Conservation (phyloP, 768 basidiomycete genomes). For the Lyophyllum atratum region DNA sequence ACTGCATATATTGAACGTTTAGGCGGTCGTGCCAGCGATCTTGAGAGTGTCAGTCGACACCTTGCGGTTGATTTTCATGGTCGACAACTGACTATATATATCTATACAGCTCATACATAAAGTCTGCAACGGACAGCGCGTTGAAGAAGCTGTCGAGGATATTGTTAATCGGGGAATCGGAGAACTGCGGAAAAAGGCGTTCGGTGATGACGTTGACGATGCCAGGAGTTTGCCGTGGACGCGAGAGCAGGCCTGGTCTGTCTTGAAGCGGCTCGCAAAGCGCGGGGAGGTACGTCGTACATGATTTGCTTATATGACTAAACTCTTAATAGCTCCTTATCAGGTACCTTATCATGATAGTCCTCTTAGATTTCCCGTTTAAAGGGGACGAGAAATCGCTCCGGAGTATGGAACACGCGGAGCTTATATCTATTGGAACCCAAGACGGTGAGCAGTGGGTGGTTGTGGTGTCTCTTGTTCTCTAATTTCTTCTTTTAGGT, state of each 20-base stretch:
- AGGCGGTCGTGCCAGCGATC: constrained; percentile 89
- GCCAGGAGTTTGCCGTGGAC: constrained; percentile 83
- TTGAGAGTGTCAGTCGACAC: constrained; percentile 66
- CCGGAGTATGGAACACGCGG: constrained; percentile 85
- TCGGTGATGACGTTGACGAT: constrained; percentile 91
- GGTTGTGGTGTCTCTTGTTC: not conserved
- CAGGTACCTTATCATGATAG: constrained; percentile 83
- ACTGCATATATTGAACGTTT: constrained; percentile 65
- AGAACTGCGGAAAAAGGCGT: constrained; percentile 88
- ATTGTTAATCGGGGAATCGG: constrained; percentile 78
- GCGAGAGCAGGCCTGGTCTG: constrained; percentile 83
- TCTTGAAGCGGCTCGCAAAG: constrained; percentile 73
- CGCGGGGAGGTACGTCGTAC: constrained; percentile 56
- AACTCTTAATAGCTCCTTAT: not conserved
- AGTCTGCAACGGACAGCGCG: constrained; percentile 68
- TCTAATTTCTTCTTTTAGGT: constrained; percentile 41
- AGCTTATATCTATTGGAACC: constrained; percentile 81
- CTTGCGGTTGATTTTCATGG: not conserved
- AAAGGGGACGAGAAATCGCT: constrained; percentile 86
- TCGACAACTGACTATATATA: not conserved
- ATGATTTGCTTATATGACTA: constrained; percentile 4
- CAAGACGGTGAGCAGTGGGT: constrained; percentile 53
- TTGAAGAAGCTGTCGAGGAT: constrained; percentile 87
- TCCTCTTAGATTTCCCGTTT: constrained; percentile 84
- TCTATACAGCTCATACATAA: constrained; percentile 80